Percentiles rank a stretch among this genome's conserved stretches.
Conservation (phyloP, 2,329 filamentous ascomycete species). For the Paracamarosporium sp. region DNA sequence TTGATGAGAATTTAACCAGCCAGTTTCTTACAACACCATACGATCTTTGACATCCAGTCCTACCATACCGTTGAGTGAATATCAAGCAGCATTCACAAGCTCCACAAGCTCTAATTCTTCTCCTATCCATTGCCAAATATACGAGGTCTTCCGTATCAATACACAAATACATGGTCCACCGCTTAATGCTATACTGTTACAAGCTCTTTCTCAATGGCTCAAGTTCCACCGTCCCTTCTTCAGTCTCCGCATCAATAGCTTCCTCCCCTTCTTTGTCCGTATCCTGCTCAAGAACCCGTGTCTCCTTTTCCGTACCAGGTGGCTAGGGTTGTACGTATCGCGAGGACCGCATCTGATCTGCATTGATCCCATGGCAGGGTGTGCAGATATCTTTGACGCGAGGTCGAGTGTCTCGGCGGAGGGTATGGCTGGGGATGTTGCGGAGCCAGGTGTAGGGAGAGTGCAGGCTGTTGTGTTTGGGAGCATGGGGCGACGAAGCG, state of each 20-base stretch:
- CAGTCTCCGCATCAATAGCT: slow-evolving; percentile 60
- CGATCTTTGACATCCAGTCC: background rate
- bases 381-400: slow-evolving; percentile 42
- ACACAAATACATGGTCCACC: background rate
- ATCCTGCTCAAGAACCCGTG: slow-evolving; percentile 65
- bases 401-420: slow-evolving; percentile 40
- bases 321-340: slow-evolving; percentile 65
- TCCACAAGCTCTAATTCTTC: background rate
- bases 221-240: slow-evolving; percentile 58
- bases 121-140: background rate
- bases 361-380: slow-evolving; percentile 43
- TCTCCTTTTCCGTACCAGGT: slow-evolving; percentile 66
- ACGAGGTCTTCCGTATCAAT: background rate
- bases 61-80: background rate
- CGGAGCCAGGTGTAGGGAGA: slow-evolving; percentile 24
- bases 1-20: slow-evolving; percentile 53
- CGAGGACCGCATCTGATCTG: slow-evolving; percentile 58
- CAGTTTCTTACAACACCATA: slow-evolving; percentile 47
- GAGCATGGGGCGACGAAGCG: slow-evolving; percentile 34
- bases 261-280: slow-evolving; percentile 60
- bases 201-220: slow-evolving; percentile 33
- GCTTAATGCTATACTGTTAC: background rate
- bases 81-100: background rate
- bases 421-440: slow-evolving; percentile 16
- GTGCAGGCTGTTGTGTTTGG: slow-evolving; percentile 20